A percentile compares a stretch with the other conserved stretches of the same genome.
phyloP scores from a whole-genome alignment of 495 filamentous ascomycete species.

The Neurospora cerealis region DNA sequence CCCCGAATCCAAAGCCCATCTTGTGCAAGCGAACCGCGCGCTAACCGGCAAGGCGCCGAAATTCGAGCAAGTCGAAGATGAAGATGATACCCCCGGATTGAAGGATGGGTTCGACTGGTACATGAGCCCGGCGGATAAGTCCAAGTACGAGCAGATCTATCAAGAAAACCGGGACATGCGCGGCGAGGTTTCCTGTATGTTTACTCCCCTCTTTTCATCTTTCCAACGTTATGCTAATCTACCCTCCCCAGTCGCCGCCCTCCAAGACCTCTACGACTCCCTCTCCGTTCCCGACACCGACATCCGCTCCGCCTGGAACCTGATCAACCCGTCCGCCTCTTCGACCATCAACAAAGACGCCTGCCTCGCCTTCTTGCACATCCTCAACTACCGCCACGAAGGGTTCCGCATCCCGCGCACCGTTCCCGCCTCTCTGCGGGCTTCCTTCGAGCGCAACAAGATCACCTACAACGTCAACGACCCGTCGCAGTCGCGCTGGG shows the following conservation, averaged over 20 bases:
- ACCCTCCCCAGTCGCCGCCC: slow-evolving; percentile 50
- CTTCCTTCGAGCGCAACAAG: slow-evolving; percentile 84
- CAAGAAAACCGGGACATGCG: slow-evolving; percentile 74
- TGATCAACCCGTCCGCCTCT: slow-evolving; percentile 79
- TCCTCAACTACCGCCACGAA: slow-evolving; percentile 89
- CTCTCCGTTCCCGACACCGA: slow-evolving; percentile 96
- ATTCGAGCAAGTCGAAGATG: slow-evolving; percentile 69
- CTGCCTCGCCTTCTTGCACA: slow-evolving; percentile 86
- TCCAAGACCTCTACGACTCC: slow-evolving; percentile 77
- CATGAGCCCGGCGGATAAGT: slow-evolving; percentile 82
- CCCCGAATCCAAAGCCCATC: slow-evolving; percentile 90
- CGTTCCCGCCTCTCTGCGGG: slow-evolving; percentile 83
- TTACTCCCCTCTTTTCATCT: neutral
- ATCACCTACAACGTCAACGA: slow-evolving; percentile 92
- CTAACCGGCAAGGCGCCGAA: slow-evolving; percentile 62
- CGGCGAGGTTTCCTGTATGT: slow-evolving; percentile 73
- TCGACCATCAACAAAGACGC: slow-evolving; percentile 87
- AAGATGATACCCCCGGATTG: slow-evolving; percentile 70
- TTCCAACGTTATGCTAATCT: slow-evolving; percentile 1
- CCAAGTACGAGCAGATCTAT: slow-evolving; percentile 95
- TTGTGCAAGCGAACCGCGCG: slow-evolving; percentile 81
- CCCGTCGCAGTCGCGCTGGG: slow-evolving; percentile 51
- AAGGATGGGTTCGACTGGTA: slow-evolving; percentile 99
- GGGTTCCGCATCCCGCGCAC: slow-evolving; percentile 87
- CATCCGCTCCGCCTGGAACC: slow-evolving; percentile 87